Evolutionary conservation across 1,284 basidiomycete genomes (phyloP), one percentile per base, ranked within the genome.

Genomic region (Irpex rosettiformis): DNA sequence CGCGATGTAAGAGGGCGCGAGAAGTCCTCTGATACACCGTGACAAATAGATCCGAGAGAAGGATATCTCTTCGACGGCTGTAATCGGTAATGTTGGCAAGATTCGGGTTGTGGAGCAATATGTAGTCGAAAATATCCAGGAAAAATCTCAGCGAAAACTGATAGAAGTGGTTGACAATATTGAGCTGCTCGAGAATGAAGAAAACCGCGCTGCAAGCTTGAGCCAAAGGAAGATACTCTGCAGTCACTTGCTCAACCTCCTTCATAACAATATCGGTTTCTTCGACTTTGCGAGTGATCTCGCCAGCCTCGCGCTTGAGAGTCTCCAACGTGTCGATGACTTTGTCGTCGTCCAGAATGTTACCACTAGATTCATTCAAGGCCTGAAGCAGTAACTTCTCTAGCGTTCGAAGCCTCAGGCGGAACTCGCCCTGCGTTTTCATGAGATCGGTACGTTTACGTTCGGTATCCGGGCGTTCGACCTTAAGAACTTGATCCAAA

Each of bases 261-360:
- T 83, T 87, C 93, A 99, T 98, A 64, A 98, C 88, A 40, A 92
- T 76, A 66, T 98, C 96, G 0, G 96, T 98, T 73, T 98, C 95
- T 70, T 96, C 93, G n/a, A 98, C 96, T 72, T 99, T 99, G 65
- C 82, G 81, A 0, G 94, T 95, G 64, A 99, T 94, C 66, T 98
- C 97, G 18, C 93, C 96, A 2, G 97, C 98, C 76, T 99, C 97
- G 58, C 88, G 86, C 76, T 99, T 99, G 69, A 99, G 79, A 4
- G 93, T 96, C 74, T 99, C 98, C 61, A 99, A 79, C 1, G 96
- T 99, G 64, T 94, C 87, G 65, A 99, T 98, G 64, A 99, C 96
- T 73, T 98, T 98, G 80, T 99, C 97, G 70, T 99, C 96, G 65
- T 99, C 97, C 40, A 99, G 82, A 64, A 99, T 98, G 72, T 98